Conservation (phyloP, 2,329 filamentous ascomycete species). For the Talaromyces sp. region DNA sequence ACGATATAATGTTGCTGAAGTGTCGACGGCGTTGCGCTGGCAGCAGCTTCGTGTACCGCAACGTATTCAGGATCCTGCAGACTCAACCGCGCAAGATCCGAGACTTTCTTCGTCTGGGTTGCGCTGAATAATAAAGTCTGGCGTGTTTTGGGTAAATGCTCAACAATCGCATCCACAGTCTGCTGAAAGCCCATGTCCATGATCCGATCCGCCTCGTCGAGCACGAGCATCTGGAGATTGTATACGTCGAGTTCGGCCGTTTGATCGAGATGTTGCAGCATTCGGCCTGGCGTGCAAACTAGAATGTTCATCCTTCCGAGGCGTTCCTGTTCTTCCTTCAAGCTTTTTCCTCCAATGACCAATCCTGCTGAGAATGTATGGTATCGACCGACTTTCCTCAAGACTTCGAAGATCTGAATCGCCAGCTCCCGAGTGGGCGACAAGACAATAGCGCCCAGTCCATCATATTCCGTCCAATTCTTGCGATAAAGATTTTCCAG, state of each 20-base stretch:
- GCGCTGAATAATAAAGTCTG: conserved; percentile 96
- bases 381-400: conserved; percentile 82
- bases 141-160: conserved; percentile 77
- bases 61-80: conserved; percentile 91
- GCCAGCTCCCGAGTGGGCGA: conserved; percentile 92
- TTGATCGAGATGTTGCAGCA: conserved; percentile 93
- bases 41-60: conserved; percentile 80
- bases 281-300: conserved; percentile 89
- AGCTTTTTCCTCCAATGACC: conserved; percentile 86
- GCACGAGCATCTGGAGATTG: conserved; percentile 84
- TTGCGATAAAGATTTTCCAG: conserved; percentile 87
- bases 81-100: conserved; percentile 83
- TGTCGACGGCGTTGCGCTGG: conserved; percentile 72
- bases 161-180: conserved; percentile 86
- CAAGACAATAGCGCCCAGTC: conserved; percentile 85
- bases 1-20: conserved; percentile 90
- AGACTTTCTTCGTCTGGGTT: conserved; percentile 91
- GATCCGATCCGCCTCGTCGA: conserved; percentile 95
- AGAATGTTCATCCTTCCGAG: conserved; percentile 93
- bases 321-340: conserved; percentile 82
- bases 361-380: conserved; percentile 89
- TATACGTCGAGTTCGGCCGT: conserved; percentile 85
- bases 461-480: conserved; percentile 87
- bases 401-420: conserved; percentile 92
- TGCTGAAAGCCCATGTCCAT: conserved; percentile 96